Evolutionary conservation across 1,284 basidiomycete species (phyloP).

Genomic region (Earliella scabrosa): DNA sequence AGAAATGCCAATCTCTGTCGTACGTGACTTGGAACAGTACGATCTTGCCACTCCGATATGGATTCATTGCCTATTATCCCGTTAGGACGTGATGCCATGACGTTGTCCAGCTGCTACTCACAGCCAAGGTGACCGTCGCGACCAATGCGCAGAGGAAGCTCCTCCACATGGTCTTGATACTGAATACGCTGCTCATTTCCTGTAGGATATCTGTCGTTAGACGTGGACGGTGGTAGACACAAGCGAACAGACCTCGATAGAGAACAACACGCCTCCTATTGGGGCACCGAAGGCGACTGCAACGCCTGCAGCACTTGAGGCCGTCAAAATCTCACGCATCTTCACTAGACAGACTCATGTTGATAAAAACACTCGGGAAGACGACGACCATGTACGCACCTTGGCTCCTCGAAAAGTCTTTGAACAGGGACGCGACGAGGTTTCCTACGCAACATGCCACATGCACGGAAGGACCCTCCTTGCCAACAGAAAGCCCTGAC

Average conservation of each 20-base stretch:
- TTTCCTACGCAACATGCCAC: constrained; percentile 95
- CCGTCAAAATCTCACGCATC: constrained; percentile 95
- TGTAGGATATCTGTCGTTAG: constrained; percentile 35
- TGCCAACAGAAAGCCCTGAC: constrained; percentile 96
- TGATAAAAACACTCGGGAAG: not conserved
- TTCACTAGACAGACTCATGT: constrained; percentile 62
- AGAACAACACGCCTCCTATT: constrained; percentile 96
- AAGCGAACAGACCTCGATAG: constrained; percentile 66
- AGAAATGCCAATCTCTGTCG: constrained; percentile 98
- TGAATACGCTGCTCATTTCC: constrained; percentile 99
- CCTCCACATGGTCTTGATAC: constrained; percentile 98
- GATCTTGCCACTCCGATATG: constrained; percentile 96
- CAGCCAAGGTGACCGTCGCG: constrained; percentile 95
- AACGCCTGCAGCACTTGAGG: constrained; percentile 95
- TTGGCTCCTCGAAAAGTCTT: constrained; percentile 86
- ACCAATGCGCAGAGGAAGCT: constrained; percentile 97
- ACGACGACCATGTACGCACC: constrained; percentile 46
- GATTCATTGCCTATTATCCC: constrained; percentile 73
- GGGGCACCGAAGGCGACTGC: constrained; percentile 97
- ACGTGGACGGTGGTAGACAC: not conserved
- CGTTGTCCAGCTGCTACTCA: constrained; percentile 45
- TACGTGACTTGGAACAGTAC: constrained; percentile 95
- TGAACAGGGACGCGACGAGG: constrained; percentile 84
- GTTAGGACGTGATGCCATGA: not conserved
- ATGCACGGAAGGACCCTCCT: constrained; percentile 98